phyloP scores from a whole-genome alignment of 345 rosid species.

The Gynandropsis gynandra region DNA sequence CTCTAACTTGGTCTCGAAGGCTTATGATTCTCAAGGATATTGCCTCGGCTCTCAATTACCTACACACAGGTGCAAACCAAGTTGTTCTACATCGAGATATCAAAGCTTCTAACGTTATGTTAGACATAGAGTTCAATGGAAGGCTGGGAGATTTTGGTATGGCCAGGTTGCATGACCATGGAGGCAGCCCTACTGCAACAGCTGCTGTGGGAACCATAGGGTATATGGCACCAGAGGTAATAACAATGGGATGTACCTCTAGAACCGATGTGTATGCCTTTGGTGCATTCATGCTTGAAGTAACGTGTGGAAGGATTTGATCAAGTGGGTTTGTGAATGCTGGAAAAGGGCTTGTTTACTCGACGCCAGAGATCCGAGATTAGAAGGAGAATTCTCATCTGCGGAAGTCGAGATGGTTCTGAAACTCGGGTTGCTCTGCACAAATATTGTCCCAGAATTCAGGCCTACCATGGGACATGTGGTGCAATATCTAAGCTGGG shows the following conservation, averaged over 20 bases:
- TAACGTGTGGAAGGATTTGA: conserved; percentile 38
- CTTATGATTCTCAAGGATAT: conserved; percentile 39
- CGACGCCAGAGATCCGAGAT: conserved; percentile 30
- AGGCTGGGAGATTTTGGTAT: conserved; percentile 54
- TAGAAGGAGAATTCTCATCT: conserved; percentile 13
- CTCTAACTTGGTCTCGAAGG: conserved; percentile 39
- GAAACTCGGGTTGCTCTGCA: conserved; percentile 40
- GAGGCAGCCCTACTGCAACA: conserved; percentile 35
- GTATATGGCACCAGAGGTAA: conserved; percentile 47
- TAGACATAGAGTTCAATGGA: conserved; percentile 38
- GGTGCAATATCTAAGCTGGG: conserved; percentile 19
- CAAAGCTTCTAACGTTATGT: conserved; percentile 44
- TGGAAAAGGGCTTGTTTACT: conserved; percentile 32
- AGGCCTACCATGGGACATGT: conserved; percentile 37
- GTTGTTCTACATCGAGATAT: conserved; percentile 48
- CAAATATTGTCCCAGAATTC: conserved; percentile 22
- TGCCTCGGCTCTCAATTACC: conserved; percentile 42
- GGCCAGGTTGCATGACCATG: conserved; percentile 44
- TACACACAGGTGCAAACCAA: conserved; percentile 49
- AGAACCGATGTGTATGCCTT: conserved; percentile 39
- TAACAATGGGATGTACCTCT: conserved; percentile 32
- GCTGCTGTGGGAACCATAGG: conserved; percentile 44
- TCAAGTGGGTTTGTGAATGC: conserved; percentile 32
- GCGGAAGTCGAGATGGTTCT: conserved; percentile 39
- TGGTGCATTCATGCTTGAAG: conserved; percentile 41